phyloP scores from a whole-genome alignment of 192 early-diverging fungal species.

The Entomortierella parvispora region DNA sequence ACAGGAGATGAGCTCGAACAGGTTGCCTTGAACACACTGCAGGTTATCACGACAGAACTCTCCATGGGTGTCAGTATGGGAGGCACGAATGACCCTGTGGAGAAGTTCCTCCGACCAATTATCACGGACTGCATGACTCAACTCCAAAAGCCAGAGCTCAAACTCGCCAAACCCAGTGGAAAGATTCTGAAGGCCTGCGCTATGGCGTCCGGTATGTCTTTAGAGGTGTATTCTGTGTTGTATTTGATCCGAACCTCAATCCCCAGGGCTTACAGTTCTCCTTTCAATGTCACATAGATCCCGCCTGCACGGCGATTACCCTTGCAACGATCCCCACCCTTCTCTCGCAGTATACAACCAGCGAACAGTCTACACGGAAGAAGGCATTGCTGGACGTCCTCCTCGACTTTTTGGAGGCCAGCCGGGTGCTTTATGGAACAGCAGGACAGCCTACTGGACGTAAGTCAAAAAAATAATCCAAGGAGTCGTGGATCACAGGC shows the following conservation, averaged over 20 bases:
- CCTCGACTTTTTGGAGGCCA: conserved; percentile 77
- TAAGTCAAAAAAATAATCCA: conserved; percentile 8
- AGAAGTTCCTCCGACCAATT: conserved; percentile 61
- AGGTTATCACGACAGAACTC: conserved; percentile 71
- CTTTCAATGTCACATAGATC: conserved; percentile 53
- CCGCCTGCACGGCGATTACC: conserved; percentile 66
- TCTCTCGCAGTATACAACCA: conserved; percentile 65
- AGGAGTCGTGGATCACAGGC: not conserved
- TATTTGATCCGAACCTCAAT: conserved; percentile 52
- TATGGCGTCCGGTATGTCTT: conserved; percentile 62
- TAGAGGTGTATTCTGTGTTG: conserved; percentile 34
- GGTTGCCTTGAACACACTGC: conserved; percentile 71
- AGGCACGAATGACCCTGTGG: conserved; percentile 56
- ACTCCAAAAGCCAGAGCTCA: conserved; percentile 70
- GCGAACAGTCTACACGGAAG: conserved; percentile 65
- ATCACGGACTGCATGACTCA: conserved; percentile 68
- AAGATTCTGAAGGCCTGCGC: conserved; percentile 71
- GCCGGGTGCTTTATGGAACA: conserved; percentile 67
- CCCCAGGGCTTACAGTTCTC: not conserved
- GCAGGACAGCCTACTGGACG: conserved; percentile 51
- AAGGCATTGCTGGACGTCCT: conserved; percentile 78
- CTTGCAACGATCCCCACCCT: conserved; percentile 71
- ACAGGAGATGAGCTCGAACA: conserved; percentile 74
- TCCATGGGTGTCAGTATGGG: conserved; percentile 61
- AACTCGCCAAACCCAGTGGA: conserved; percentile 73